Evolutionary conservation across 257 asterid species (phyloP).

Genomic region (Penstemon davidsonii): DNA sequence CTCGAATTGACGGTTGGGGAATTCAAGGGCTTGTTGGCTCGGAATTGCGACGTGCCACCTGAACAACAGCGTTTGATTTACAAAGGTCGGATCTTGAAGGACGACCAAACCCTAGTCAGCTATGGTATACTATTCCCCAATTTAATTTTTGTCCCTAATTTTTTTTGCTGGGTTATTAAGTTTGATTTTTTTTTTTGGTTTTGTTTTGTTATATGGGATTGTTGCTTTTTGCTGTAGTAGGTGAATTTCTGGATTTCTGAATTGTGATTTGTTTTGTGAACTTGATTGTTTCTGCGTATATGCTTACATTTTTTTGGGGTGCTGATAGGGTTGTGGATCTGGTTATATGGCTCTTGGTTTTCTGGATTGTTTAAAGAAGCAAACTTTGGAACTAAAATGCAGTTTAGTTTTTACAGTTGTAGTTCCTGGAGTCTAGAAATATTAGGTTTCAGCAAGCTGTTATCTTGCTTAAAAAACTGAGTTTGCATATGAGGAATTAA

Average conservation of each 20-base stretch:
- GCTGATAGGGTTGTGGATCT: slow-evolving; percentile 15
- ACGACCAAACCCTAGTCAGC: slow-evolving; percentile 57
- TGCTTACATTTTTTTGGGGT: slow-evolving; percentile 19
- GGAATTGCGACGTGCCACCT: slow-evolving; percentile 53
- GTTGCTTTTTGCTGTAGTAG: background rate
- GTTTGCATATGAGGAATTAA: background rate
- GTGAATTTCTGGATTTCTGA: background rate
- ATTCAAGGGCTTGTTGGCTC: slow-evolving; percentile 55
- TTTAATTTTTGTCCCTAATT: background rate
- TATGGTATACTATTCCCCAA: slow-evolving; percentile 40
- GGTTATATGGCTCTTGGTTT: slow-evolving; percentile 4
- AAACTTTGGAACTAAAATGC: background rate
- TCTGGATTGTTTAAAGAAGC: background rate
- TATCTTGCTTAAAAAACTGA: slow-evolving; percentile 1
- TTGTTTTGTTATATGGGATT: background rate
- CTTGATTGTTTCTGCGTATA: slow-evolving; percentile 5
- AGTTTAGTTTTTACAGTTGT: background rate
- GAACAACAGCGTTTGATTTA: slow-evolving; percentile 63
- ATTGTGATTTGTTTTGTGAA: background rate
- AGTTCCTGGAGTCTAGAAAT: slow-evolving; percentile 5
- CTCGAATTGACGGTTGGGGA: slow-evolving; percentile 57
- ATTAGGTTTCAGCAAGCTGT: background rate
- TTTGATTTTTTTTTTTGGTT: background rate
- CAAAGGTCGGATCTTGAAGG: slow-evolving; percentile 65
- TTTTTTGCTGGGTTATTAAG: background rate